Conservation (phyloP, 1,284 basidiomycete species). For the Moesziomyces parantarcticus region DNA sequence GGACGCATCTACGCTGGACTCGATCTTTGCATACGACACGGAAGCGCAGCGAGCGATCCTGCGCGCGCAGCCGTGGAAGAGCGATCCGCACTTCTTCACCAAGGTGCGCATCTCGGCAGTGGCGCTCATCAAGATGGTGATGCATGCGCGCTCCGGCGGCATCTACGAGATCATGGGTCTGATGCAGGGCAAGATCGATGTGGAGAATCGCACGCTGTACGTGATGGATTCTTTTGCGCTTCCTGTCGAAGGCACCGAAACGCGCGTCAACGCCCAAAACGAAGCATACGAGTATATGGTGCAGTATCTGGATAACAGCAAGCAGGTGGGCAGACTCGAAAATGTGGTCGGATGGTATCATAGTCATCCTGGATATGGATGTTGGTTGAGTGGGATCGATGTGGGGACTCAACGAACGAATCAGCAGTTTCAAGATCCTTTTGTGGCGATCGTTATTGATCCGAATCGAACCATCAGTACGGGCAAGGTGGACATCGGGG, state of each 20-base stretch:
- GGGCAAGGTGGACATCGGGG: conserved; percentile 97
- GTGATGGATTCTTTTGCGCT: conserved; percentile 92
- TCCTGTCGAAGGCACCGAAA: conserved; percentile 98
- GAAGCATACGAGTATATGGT: conserved; percentile 99
- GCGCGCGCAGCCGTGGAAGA: conserved; percentile 82
- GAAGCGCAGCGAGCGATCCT: conserved; percentile 79
- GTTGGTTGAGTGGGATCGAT: conserved; percentile 98
- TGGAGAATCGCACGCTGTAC: conserved; percentile 81
- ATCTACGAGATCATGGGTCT: conserved; percentile 99
- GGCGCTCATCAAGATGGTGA: conserved; percentile 98
- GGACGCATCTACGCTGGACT: conserved; percentile 43
- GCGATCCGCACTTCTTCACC: conserved; percentile 92
- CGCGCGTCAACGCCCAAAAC: conserved; percentile 93
- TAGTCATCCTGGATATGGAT: conserved; percentile 98
- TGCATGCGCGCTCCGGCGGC: conserved; percentile 95
- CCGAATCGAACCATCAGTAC: conserved; percentile 97
- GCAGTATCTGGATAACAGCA: conserved; percentile 82
- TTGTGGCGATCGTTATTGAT: conserved; percentile 96
- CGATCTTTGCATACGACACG: conserved; percentile 74
- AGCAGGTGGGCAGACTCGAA: conserved; percentile 84
- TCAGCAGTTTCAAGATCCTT: conserved; percentile 94
- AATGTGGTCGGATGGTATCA: conserved; percentile 99
- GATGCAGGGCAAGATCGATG: conserved; percentile 96
- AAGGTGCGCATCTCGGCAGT: conserved; percentile 93
- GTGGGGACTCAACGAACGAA: conserved; percentile 95